Percentiles rank a stretch among this genome's conserved stretches.
phyloP scores from a whole-genome alignment of 225 moss, liverwort and hornwort genomes.

The Pseudisothecium myosuroides region DNA sequence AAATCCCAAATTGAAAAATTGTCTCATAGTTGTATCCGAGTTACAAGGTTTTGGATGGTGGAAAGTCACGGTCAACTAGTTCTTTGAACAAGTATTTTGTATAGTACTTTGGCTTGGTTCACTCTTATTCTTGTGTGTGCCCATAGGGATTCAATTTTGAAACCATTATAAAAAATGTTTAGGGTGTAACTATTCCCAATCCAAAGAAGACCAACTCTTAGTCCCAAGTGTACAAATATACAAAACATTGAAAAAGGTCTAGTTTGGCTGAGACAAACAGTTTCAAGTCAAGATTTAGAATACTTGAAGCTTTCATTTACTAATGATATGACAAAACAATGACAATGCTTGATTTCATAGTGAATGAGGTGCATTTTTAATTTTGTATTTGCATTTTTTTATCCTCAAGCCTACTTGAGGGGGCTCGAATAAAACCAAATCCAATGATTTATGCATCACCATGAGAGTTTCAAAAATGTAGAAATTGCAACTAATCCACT shows the following conservation, averaged over 20 bases:
- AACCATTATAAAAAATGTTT: not conserved
- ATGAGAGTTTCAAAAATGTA: no score
- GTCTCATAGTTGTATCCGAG: not conserved
- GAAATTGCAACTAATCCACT: no score
- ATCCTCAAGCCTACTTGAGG: no score
- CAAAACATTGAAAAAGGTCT: not conserved
- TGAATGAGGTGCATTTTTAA: no score
- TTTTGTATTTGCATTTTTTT: no score
- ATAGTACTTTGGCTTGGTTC: rapidly evolving
- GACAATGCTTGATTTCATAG: no score
- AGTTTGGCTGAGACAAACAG: not conserved
- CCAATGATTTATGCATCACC: no score
- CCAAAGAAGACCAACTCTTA: not conserved
- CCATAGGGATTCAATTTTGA: not conserved
- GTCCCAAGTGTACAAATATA: not conserved
- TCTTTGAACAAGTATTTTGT: not conserved
- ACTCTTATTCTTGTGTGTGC: no score
- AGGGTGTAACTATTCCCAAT: not conserved
- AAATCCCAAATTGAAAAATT: not conserved
- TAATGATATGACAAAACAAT: no score
- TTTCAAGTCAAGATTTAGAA: not conserved
- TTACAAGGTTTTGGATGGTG: not conserved
- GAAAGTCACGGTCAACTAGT: not conserved
- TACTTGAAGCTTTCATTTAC: no score
- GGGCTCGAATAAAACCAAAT: no score